phyloP scores from a whole-genome alignment of 2,329 filamentous ascomycete genomes.

The Fusarium tjaetaba region DNA sequence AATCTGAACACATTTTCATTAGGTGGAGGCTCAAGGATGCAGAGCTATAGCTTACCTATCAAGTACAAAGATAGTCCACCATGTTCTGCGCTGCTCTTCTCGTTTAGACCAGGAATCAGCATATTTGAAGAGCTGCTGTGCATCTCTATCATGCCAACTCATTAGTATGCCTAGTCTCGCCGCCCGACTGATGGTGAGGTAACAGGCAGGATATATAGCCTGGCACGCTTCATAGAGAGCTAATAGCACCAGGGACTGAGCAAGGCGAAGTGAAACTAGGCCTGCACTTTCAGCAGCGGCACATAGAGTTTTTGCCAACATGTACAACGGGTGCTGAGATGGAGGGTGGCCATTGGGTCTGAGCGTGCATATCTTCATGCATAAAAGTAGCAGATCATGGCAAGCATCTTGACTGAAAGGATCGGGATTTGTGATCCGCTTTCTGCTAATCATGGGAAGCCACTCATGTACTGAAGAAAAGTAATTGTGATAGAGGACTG shows the following conservation, averaged over 20 bases:
- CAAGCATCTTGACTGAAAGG: constrained; percentile 6
- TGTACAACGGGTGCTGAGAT: not conserved
- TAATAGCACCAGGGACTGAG: not conserved
- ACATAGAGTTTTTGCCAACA: not conserved
- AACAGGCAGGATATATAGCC: constrained; percentile 9
- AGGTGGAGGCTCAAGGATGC: not conserved
- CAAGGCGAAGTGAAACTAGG: not conserved
- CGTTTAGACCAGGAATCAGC: constrained; percentile 4
- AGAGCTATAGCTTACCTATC: not conserved
- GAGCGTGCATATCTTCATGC: constrained; percentile 9
- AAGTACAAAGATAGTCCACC: constrained; percentile 9
- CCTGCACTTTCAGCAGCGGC: constrained; percentile 2
- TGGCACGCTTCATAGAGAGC: constrained; percentile 5
- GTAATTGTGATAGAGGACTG: not conserved
- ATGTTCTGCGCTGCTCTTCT: constrained; percentile 5
- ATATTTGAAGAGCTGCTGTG: constrained; percentile 3
- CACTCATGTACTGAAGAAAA: constrained; percentile 4
- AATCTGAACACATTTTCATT: not conserved
- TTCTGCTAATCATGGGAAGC: constrained; percentile 7
- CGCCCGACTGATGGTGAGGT: constrained; percentile 4
- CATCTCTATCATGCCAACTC: not conserved
- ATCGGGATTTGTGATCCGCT: not conserved
- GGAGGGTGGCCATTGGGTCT: not conserved
- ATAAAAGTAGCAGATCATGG: constrained; percentile 4
- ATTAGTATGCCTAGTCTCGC: not conserved